Base-by-base conservation (phyloP, 192 early-diverging fungal species). In the Chytriomyces hyalinus region DNA sequence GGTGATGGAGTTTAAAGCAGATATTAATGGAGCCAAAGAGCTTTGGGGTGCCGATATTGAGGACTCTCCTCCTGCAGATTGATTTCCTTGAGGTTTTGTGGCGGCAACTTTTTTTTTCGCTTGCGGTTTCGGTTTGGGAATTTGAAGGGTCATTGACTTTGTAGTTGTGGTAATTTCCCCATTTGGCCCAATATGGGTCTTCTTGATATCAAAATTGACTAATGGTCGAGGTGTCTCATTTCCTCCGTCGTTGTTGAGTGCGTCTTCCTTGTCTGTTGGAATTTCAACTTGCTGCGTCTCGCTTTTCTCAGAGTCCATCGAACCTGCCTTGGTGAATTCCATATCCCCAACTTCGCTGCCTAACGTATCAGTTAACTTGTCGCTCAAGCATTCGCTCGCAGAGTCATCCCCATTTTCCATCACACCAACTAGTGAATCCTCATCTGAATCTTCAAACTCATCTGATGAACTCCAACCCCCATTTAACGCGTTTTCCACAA, bases 81-180 rank as follows among this genome's bases (percentile, higher is more conserved):
- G 53, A 13, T 57, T 57, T 57, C 20, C 20, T 57, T 57, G 53
- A 4, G 53, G 15, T n/a, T 57, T 57, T 13, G 20, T 13, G 0
- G 13, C 47, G 9, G 44, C 8, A 13, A 53, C 53, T 50, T 70
- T 70, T 26, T 15, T 13, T 26, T 49, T 15, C n/a, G 22, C 47
- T 53, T 47, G 48, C 49, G 17, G 6, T 48, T 70, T 70, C 28
- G 11, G 20, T 67, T 67, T 67, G 68, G 68, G 66, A 13, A 24
- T 43, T 26, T 64, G 62, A 17, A 70, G 24, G n/a, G 68, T n/a
- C 11, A 70, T 8, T 11, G 72, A 49, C 67, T 84, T 80, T 1
- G 83, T 85, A 6, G 83, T 84, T 8, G 85, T 86, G 22, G 67
- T 67, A 49, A 86, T 78, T 67, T 84, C 85, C 11, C 85, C 85